Base-by-base conservation (phyloP, 345 rosid species). In the Dipteronia sinensis region DNA sequence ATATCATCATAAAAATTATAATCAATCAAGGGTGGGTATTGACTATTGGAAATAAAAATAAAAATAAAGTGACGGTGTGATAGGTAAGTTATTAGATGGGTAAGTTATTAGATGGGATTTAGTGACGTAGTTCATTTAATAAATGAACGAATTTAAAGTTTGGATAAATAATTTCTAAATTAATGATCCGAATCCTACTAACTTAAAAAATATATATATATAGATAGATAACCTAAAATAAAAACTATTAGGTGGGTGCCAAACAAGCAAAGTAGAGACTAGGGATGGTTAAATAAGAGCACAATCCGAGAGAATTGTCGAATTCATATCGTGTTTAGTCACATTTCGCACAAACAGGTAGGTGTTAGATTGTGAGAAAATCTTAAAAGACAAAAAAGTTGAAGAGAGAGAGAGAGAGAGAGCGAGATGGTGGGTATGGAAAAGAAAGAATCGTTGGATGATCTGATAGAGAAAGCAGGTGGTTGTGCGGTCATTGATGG, bases 401-500 rank as follows among this genome's bases (percentile, higher is more conserved):
- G 17, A 68, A 29, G 46, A 58, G 19, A 25, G 25, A 51, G 10
- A 77, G 49, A 46, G 11, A 1, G 11, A 42, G 46, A 27, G 29
- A 56, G 13, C n/a, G n/a, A 51, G 7, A 77, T 38, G n/a, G 88
- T 94, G 95, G 95, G 90, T 10, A 76, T 84, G 19, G 83, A 80
- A 72, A 85, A 82, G 64, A 75, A 65, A 74, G 46, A 58, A 59
- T 83, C 82, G 84, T 82, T 94, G 84, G 93, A 90, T 34, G 94
- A 89, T 80, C 80, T 93, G 80, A 77, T 95, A 6, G 73, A 85
- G 78, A 89, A 83, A 61, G 88, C 95, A 38, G 95, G 98, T 7
- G 98, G 98, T 10, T 95, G 98, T 76, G 97, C 93, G 25, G 97
- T 95, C 67, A 77, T 95, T 65, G 98, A 93, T 87, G 98, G 98